Conservation (phyloP, 2,329 filamentous ascomycete species). For the Trichoderma koningii region DNA sequence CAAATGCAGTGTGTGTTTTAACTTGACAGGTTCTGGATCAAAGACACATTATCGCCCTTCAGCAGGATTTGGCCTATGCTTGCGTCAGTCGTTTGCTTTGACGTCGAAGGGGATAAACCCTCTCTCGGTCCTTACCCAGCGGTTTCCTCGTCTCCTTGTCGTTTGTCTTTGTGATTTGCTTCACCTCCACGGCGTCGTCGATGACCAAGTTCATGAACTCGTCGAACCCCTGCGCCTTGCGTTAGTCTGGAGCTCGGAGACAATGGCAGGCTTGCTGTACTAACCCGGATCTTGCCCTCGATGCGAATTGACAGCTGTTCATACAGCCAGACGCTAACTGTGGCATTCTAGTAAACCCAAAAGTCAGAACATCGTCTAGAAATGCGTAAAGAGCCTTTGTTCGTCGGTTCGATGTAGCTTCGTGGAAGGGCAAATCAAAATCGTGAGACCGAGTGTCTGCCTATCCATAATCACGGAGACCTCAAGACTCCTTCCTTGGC, state of each 20-base stretch:
- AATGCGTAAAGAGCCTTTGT: neutral
- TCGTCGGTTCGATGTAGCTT: neutral
- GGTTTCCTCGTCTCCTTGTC: conserved; percentile 73
- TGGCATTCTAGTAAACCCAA: conserved; percentile 63
- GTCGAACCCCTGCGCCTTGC: conserved; percentile 76
- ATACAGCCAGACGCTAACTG: conserved; percentile 93
- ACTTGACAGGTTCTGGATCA: conserved; percentile 63
- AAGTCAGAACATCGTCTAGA: conserved; percentile 12
- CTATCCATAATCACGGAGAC: no score
- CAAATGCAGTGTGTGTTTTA: conserved; percentile 30
- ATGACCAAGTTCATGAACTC: conserved; percentile 99
- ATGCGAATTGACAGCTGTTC: conserved; percentile 94
- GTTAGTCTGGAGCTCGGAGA: neutral
- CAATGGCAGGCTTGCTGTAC: conserved; percentile 36
- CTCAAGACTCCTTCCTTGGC: no score
- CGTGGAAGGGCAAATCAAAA: no score
- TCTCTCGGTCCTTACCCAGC: conserved; percentile 60
- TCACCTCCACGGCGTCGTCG: conserved; percentile 93
- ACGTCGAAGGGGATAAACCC: neutral
- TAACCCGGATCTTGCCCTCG: conserved; percentile 91
- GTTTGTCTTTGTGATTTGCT: conserved; percentile 77
- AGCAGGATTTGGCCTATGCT: conserved; percentile 76
- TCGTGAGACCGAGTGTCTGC: neutral
- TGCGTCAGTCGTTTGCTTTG: conserved; percentile 33
- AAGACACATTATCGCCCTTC: conserved; percentile 84